Evolutionary conservation across 371 early-diverging fungal genomes (phyloP).

Genomic region (Actinomucor elegans): DNA sequence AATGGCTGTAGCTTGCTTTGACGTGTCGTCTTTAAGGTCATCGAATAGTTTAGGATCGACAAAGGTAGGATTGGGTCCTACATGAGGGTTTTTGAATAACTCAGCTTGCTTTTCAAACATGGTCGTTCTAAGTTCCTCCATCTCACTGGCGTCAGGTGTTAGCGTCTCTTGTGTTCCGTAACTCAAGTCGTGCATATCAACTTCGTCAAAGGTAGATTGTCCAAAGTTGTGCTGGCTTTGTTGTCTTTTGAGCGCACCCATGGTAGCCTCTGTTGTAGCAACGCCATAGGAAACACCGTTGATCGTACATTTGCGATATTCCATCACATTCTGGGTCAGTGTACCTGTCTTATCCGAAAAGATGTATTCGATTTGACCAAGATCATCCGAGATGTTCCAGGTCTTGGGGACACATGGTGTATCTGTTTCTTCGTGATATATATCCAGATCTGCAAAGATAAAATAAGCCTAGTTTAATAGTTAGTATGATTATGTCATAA

Average conservation of each 20-base stretch:
- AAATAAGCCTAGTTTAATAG: constrained; percentile 61
- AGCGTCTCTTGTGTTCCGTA: not conserved
- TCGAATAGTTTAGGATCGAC: constrained; percentile 46
- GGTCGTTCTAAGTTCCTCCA: constrained; percentile 30
- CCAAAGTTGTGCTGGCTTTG: constrained; percentile 19
- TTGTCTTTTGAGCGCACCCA: constrained; percentile 47
- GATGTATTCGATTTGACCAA: constrained; percentile 95
- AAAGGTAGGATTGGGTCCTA: constrained; percentile 43
- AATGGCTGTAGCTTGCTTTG: constrained; percentile 59
- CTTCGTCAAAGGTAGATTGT: constrained; percentile 5
- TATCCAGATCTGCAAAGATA: constrained; percentile 81
- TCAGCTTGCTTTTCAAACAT: constrained; percentile 42
- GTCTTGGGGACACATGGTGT: constrained; percentile 82
- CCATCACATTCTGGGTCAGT: constrained; percentile 81
- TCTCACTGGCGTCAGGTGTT: not conserved
- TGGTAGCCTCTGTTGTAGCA: constrained; percentile 37
- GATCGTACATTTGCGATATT: constrained; percentile 82
- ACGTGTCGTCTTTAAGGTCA: constrained; percentile 31
- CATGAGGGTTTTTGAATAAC: constrained; percentile 36
- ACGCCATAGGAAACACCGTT: constrained; percentile 80
- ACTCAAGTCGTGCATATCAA: constrained; percentile 2
- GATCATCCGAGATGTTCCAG: constrained; percentile 85
- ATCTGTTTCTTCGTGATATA: constrained; percentile 81
- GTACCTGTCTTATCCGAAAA: constrained; percentile 96
- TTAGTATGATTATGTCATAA: not conserved